Conservation (phyloP, 441 rosid genomes). For the Gossypium schwendimanii region DNA sequence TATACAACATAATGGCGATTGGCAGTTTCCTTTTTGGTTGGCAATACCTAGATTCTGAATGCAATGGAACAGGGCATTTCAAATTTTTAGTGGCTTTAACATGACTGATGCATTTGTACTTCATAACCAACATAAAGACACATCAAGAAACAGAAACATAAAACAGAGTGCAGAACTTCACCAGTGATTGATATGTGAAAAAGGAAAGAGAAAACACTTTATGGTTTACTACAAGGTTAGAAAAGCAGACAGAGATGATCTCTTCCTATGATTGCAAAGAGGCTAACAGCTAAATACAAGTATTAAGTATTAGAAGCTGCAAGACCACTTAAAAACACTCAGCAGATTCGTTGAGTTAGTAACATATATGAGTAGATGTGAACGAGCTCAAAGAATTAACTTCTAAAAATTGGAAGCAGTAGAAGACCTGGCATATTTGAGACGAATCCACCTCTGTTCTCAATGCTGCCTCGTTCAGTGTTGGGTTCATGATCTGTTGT, state of each 20-base stretch:
- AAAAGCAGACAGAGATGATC: neutral
- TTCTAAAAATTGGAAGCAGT: neutral
- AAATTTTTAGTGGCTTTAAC: neutral
- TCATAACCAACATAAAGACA: neutral
- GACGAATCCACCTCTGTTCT: constrained; percentile 80
- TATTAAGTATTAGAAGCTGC: neutral
- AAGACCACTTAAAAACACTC: neutral
- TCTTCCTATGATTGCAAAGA: neutral
- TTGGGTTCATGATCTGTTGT: constrained; percentile 73
- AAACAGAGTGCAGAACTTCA: neutral
- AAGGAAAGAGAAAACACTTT: neutral
- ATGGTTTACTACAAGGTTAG: neutral
- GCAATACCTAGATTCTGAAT: neutral
- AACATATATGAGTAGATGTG: neutral
- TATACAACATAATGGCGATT: neutral
- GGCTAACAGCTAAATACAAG: neutral
- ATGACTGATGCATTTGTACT: neutral
- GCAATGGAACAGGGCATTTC: neutral
- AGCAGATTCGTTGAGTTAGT: neutral
- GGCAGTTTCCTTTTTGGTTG: neutral
- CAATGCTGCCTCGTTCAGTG: constrained; percentile 77
- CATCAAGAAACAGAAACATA: neutral
- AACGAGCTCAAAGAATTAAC: neutral
- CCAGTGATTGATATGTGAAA: neutral
- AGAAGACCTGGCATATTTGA: constrained; percentile 86